Evolutionary conservation across 768 basidiomycete species (phyloP).

Genomic region (Fomitopsis serialis): DNA sequence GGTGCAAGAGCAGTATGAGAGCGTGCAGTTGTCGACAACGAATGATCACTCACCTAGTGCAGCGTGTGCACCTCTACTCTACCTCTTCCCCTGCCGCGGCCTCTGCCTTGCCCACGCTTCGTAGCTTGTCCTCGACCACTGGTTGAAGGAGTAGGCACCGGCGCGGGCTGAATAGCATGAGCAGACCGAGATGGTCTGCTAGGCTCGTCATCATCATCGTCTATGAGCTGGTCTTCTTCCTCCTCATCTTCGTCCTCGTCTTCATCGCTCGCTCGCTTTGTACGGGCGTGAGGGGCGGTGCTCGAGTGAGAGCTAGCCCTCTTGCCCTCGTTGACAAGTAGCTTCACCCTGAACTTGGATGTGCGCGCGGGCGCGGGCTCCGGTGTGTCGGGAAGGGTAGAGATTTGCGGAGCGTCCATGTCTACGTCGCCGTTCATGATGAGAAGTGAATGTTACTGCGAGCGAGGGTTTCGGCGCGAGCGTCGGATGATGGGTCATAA

Average conservation of each 20-base stretch:
- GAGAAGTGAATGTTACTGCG: constrained; percentile 10
- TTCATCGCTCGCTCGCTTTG: constrained; percentile 28
- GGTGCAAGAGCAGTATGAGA: constrained; percentile 9
- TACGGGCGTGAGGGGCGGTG: constrained; percentile 23
- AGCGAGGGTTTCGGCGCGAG: constrained; percentile 8
- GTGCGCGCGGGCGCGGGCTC: constrained; percentile 34
- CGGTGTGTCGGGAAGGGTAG: constrained; percentile 65
- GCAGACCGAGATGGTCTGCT: constrained; percentile 16
- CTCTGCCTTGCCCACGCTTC: constrained; percentile 36
- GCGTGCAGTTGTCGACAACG: constrained; percentile 35
- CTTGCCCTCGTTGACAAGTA: constrained; percentile 42
- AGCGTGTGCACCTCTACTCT: constrained; percentile 6
- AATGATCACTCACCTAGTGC: constrained; percentile 2
- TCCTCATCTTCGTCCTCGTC: constrained; percentile 65
- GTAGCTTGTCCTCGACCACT: constrained; percentile 14
- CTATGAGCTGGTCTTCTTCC: constrained; percentile 77
- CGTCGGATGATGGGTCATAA: constrained; percentile 35
- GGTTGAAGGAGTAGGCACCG: constrained; percentile 1
- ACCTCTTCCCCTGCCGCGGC: constrained; percentile 32
- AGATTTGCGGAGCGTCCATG: constrained; percentile 83
- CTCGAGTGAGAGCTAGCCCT: constrained; percentile 29
- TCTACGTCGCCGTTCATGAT: constrained; percentile 39
- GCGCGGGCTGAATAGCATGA: constrained; percentile 15
- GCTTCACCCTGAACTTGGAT: constrained; percentile 44
- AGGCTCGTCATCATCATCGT: constrained; percentile 52